Evolutionary conservation across 257 asterid species (phyloP).

Genomic region (Haberlea rhodopensis): DNA sequence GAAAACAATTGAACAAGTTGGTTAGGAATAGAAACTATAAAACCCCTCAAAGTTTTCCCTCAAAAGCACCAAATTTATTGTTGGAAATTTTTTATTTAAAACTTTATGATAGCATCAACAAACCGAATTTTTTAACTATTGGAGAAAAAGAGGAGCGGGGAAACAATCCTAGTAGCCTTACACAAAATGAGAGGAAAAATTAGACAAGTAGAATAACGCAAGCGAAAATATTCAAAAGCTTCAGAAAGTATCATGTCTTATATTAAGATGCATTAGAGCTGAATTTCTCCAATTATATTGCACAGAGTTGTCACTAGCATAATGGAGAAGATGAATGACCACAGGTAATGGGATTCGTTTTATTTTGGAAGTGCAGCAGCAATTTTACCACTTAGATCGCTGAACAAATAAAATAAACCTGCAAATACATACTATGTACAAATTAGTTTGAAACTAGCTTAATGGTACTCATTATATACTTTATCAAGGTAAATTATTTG

Average conservation of each 20-base stretch:
- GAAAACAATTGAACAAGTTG: too few species aligned
- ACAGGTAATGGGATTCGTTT: neutral
- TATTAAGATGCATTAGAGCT: neutral
- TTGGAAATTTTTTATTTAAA: neutral
- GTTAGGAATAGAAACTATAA: neutral
- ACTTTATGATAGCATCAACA: neutral
- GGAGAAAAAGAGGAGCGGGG: neutral
- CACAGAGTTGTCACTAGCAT: neutral
- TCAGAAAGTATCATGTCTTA: neutral
- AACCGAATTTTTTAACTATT: neutral
- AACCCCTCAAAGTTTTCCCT: neutral
- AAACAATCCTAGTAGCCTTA: neutral
- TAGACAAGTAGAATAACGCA: too few species aligned
- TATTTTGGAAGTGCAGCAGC: neutral
- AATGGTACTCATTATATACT: neutral
- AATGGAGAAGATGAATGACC: neutral
- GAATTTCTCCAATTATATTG: neutral
- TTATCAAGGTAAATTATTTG: slow-evolving; percentile 1
- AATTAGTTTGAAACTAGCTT: neutral
- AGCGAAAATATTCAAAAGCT: too few species aligned
- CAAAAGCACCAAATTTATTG: neutral
- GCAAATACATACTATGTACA: neutral
- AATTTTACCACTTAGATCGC: neutral
- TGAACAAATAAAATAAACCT: neutral
- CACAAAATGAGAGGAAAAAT: neutral